phyloP scores from a whole-genome alignment of 2,329 filamentous ascomycete genomes.

The Aaosphaeria pasadenensis region DNA sequence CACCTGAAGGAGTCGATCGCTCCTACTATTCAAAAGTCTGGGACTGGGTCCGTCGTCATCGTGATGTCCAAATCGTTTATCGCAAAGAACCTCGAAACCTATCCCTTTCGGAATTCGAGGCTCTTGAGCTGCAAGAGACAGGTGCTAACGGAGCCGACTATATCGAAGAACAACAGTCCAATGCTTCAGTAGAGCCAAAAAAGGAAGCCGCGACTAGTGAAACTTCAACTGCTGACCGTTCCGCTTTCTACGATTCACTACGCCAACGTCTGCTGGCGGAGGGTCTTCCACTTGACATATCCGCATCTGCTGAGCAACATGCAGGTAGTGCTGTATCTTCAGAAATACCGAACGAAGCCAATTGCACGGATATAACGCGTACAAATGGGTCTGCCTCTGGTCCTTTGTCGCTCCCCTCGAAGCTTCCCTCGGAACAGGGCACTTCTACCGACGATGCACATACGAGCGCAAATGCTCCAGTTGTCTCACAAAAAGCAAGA shows the following conservation, averaged over 20 bases:
- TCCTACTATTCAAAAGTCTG: conserved; percentile 54
- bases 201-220: too few species aligned
- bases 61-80: conserved; percentile 54
- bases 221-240: not conserved
- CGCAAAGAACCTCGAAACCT: conserved; percentile 35
- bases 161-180: not conserved
- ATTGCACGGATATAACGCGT: too few species aligned
- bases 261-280: not conserved
- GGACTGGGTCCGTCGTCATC: conserved; percentile 55
- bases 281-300: not conserved
- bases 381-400: too few species aligned
- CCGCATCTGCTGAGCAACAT: too few species aligned
- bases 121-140: conserved; percentile 18
- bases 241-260: not conserved
- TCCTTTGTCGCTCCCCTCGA: too few species aligned
- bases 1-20: conserved; percentile 38
- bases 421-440: too few species aligned
- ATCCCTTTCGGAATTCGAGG: conserved; percentile 30
- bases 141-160: not conserved
- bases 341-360: too few species aligned
- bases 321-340: too few species aligned
- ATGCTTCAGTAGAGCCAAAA: not conserved
- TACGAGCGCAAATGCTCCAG: too few species aligned
- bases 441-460: too few species aligned
- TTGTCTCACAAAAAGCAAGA: not conserved